Base-by-base conservation (phyloP, 2,329 filamentous ascomycete species). In the Bretziella fagacearum region DNA sequence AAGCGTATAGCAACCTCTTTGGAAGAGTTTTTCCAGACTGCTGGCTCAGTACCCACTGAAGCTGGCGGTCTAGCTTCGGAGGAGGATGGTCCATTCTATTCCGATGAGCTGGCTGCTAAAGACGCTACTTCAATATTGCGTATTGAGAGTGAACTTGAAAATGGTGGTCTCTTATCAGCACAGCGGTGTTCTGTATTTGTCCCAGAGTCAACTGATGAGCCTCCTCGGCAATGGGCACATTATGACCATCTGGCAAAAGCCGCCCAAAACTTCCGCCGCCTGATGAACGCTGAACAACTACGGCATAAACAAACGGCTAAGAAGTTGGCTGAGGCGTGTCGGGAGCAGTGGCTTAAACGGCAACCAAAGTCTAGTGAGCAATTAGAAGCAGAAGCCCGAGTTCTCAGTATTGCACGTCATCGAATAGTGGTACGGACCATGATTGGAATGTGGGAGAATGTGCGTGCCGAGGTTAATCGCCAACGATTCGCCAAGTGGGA, bases 211-310 rank as follows among this genome's bases (percentile, higher is more conserved):
- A 66, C 65, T 51, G 78, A 84, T 48, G 82, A 93, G 55, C 83
- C 83, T 0, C 73, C 77, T 0, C 71, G 73, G 45, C 84, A 91
- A 56, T 96, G 84, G 68, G 78, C 81, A n/a, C 86, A 93, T 54
- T 73, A 77, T 57, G 87, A 96, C 57, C 84, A 96, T 58, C 70
- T 96, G 46, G 69, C 82, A 39, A 79, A 79, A 40, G 87, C 93
- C 52, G 79, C 82, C 50, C 58, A 80, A 10, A 81, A 87, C 55
- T 89, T 96, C 55, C 77, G 84, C 41, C 82, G 78, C 55, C 68
- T 96, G 29, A 74, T 96, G 64, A 63, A 79, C 2, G 74, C 77
- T 49, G 91, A 98, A 60, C 82, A 86, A 54, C 74, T 75, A 52
- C 71, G 79, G 10, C 89, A 96, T 61, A 76, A 76, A 29, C 68